Base-by-base conservation (phyloP, 345 rosid species). In the Populus euphratica region DNA sequence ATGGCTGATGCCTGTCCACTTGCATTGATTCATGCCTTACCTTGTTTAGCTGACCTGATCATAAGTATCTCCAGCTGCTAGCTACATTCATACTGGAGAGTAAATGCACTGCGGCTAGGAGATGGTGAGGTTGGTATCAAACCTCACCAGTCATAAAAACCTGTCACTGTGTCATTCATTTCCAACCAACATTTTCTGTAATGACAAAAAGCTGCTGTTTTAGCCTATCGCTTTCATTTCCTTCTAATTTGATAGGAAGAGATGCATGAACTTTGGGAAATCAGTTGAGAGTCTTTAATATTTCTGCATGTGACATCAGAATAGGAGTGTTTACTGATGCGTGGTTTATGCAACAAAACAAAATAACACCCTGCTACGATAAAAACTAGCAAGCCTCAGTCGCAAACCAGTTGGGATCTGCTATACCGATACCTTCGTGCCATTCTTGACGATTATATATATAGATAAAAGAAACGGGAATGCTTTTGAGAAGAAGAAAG, bases 21-120 rank as follows among this genome's bases (percentile, higher is more conserved):
- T 39, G 43, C 43, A 39, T 39, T 39, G 43, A 39, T 39, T 39
- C 9, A 41, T 8, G 11, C 29, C 29, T 27, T 27, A n/a, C 29
- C 64, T n/a, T 59, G 27, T 2, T 59, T 5, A 69, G 33, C 43
- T 49, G 73, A 47, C 16, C n/a, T 25, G 68, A 69, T 52, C 77
- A 83, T 85, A 79, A 80, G 68, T 79, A 69, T 50, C 71, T 43
- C 56, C 10, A 85, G 79, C 91, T 69, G 77, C 87, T 69, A 89
- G 80, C 93, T 6, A 83, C 87, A 83, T 68, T 5, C 13, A 20
- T 79, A 76, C 62, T 77, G 29, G 77, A 71, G 17, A 82, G 86
- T 86, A 78, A 84, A 79, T 84, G 87, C 80, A 72, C 13, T 73
- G 86, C 43, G 25, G 77, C 52, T 74, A 79, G 79, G 80, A 54